These are phyloP conservation scores for Trametes gibbosa DNA, from an alignment of 768 basidiomycete species.

Conservation along the genomic window DNA sequence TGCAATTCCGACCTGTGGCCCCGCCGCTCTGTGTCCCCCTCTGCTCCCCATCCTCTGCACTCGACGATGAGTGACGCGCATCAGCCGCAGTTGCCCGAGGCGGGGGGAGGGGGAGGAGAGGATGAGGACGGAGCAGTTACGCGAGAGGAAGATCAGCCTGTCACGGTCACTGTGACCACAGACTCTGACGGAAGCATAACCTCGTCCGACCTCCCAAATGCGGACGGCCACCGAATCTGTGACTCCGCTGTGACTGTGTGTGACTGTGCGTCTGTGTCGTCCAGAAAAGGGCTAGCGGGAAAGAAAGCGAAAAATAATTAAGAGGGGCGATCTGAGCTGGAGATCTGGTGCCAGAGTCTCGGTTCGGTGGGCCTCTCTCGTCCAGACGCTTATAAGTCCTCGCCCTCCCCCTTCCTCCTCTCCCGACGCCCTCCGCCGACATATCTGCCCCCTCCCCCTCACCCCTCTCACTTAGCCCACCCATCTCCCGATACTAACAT, in stretches of 20 bases:
- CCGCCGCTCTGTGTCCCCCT: background rate
- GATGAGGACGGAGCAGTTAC: background rate
- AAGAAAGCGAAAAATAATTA: slow-evolving; percentile 17
- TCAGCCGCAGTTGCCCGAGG: no score
- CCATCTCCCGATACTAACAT: slow-evolving; percentile 3
- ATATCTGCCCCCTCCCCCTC: slow-evolving; percentile 20
- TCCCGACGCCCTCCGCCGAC: slow-evolving; percentile 17
- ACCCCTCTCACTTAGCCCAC: slow-evolving; percentile 5
- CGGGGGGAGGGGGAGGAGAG: background rate
- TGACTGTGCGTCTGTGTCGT: background rate
- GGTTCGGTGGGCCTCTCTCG: slow-evolving; percentile 6
- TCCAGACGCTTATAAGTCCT: slow-evolving; percentile 17
- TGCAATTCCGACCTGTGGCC: slow-evolving; percentile 14
- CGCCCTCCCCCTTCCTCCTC: slow-evolving; percentile 1
- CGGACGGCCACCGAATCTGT: background rate
- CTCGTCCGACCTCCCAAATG: background rate
- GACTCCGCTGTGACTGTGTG: background rate
- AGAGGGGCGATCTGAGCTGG: background rate
- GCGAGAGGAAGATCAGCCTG: slow-evolving; percentile 1
- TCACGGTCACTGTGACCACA: no score
- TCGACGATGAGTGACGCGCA: no score
- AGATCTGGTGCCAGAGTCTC: slow-evolving; percentile 9
- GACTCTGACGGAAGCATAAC: slow-evolving; percentile 1
- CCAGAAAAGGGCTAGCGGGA: slow-evolving; percentile 10
- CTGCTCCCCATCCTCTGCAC: no score